These are phyloP conservation scores for Clarireedia hainanense DNA, from an alignment of 2,329 filamentous ascomycete species.

Conservation along the genomic window DNA sequence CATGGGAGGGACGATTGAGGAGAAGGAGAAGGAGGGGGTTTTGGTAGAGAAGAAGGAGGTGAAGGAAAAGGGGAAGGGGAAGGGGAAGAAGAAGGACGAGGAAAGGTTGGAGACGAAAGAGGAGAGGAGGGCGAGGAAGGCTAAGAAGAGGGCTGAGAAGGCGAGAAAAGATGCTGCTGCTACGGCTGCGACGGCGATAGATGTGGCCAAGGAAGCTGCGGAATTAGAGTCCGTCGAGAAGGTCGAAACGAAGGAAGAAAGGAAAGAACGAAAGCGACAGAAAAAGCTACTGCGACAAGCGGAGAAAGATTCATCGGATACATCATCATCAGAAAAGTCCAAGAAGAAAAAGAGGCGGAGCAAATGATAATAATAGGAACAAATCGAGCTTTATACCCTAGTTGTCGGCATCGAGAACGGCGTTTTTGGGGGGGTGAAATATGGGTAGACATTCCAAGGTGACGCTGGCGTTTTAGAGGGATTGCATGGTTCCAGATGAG, in stretches of 20 bases:
- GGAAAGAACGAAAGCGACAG: slow-evolving; percentile 31
- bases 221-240: background rate
- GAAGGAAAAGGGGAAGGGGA: slow-evolving; percentile 26
- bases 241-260: slow-evolving; percentile 31
- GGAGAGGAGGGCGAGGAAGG: slow-evolving; percentile 32
- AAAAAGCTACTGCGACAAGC: slow-evolving; percentile 26
- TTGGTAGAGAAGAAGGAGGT: slow-evolving; percentile 15
- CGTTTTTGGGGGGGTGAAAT: slow-evolving; percentile 16
- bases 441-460: slow-evolving; percentile 8
- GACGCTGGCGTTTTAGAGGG: slow-evolving; percentile 12
- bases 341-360: slow-evolving; percentile 27
- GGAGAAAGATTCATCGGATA: slow-evolving; percentile 13
- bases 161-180: slow-evolving; percentile 28
- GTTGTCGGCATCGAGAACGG: slow-evolving; percentile 12
- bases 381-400: slow-evolving; percentile 1
- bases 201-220: background rate
- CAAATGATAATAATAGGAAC: slow-evolving; percentile 13
- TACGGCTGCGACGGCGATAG: background rate
- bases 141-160: slow-evolving; percentile 24
- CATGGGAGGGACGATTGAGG: slow-evolving; percentile 60
- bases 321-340: slow-evolving; percentile 23
- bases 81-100: slow-evolving; percentile 29
- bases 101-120: slow-evolving; percentile 27
- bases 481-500: slow-evolving; percentile 2
- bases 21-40: slow-evolving; percentile 15